phyloP scores from a whole-genome alignment of 331 rosid genomes.

The Quercus lobata region DNA sequence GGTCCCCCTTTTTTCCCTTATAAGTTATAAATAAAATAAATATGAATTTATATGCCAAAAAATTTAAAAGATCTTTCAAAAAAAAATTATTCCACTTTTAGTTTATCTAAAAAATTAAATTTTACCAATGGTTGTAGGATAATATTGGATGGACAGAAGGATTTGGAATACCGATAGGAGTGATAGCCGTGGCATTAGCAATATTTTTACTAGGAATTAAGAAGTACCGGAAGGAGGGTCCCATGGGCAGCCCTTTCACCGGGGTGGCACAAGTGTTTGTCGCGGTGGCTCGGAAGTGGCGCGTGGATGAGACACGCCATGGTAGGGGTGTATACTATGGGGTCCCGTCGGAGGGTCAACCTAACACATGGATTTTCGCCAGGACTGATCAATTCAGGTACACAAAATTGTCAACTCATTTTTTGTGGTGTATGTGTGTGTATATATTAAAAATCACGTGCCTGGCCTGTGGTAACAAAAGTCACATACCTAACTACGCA shows the following conservation, averaged over 20 bases:
- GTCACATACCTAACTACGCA: neutral
- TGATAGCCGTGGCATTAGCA: conserved; percentile 35
- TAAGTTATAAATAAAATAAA: too few species aligned
- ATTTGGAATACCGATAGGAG: conserved; percentile 37
- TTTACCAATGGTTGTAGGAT: conserved; percentile 16
- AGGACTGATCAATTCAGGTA: conserved; percentile 37
- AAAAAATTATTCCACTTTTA: neutral
- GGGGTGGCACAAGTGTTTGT: conserved; percentile 46
- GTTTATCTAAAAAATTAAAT: neutral
- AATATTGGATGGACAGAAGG: conserved; percentile 62
- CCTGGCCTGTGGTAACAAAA: neutral
- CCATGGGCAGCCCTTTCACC: conserved; percentile 45
- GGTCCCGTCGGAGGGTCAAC: conserved; percentile 2
- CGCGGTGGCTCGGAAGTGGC: conserved; percentile 36
- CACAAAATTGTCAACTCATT: neutral
- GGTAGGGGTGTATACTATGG: conserved; percentile 10
- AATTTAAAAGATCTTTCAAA: neutral
- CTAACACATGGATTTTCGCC: conserved; percentile 8
- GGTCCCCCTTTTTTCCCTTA: too few species aligned
- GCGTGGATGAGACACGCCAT: neutral
- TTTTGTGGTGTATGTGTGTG: neutral
- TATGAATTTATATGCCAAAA: too few species aligned
- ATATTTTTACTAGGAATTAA: conserved; percentile 43
- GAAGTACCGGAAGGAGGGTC: conserved; percentile 43
- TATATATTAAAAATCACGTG: too few species aligned